These are phyloP conservation scores for Fusarium irregulare DNA, from an alignment of 2,329 filamentous ascomycete genomes.

Conservation along the genomic window DNA sequence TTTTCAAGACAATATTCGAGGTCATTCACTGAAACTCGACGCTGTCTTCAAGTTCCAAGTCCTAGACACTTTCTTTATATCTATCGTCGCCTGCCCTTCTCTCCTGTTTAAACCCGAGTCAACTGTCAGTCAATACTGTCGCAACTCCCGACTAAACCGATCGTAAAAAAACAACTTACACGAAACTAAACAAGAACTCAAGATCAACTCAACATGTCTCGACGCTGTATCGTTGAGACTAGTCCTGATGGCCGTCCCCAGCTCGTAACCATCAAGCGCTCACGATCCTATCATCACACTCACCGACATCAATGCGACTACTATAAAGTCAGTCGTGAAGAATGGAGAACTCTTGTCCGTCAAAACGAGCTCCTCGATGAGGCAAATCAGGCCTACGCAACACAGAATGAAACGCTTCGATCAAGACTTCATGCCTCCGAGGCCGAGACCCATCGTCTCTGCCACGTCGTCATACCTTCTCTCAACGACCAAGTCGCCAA, in stretches of 20 bases:
- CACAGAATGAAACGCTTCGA: conserved; percentile 51
- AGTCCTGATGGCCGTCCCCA: conserved; percentile 50
- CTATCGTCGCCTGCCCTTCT: conserved; percentile 6
- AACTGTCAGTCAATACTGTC: background rate
- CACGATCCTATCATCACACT: conserved; percentile 51
- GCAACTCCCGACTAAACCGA: background rate
- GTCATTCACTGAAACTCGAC: conserved; percentile 34
- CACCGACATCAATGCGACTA: conserved; percentile 51
- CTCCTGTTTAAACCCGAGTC: conserved; percentile 1
- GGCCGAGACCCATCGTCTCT: conserved; percentile 51
- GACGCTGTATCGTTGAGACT: conserved; percentile 53
- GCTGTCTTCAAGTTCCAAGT: conserved; percentile 5
- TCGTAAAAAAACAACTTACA: background rate
- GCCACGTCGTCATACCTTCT: conserved; percentile 50
- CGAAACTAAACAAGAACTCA: background rate
- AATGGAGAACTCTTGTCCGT: conserved; percentile 53
- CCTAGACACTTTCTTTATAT: conserved; percentile 24
- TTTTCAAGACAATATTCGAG: conserved; percentile 38
- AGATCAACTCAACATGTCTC: conserved; percentile 47
- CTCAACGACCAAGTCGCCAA: conserved; percentile 53
- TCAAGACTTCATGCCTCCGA: conserved; percentile 51
- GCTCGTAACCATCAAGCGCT: conserved; percentile 55
- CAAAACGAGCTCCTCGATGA: conserved; percentile 53
- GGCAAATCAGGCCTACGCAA: conserved; percentile 50
- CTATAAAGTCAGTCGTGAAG: conserved; percentile 51